Evolutionary conservation across 768 basidiomycete species (phyloP), one percentile per base, ranked within the genome.

Genomic region (Hypholoma fasciculare): DNA sequence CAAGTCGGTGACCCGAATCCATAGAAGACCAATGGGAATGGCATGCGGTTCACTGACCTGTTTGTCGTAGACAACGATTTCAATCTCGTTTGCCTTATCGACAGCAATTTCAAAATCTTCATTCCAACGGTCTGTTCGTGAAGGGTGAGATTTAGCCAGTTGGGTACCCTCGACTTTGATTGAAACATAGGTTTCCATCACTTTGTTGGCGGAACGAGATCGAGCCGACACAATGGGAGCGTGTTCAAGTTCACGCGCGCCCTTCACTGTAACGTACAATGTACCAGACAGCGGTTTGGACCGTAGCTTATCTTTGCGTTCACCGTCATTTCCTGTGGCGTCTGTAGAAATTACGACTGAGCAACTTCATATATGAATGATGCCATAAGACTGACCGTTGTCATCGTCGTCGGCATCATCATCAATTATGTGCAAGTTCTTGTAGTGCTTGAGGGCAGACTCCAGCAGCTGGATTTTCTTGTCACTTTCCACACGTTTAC

Each of bases 11-110:
- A 98, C 90, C 65, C 90, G 85, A 61, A 99, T 83, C 97, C 97
- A 99, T 23, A 98, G 78, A 65, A 98, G 81, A 27, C 96, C 97
- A 60, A 98, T 95, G 36, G 95, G 96, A 13, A 91, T 83, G 1
- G 93, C 88, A 63, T 94, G 84, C 13, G 78, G 76, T 60, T 94
- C 92, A 56, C 87, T 88, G 17, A 85, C 83, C 66, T 92, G 91
- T 65, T 94, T 94, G 74, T 99, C 97, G 66, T 94, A 95, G 34
- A 99, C 85, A 30, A 94, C 92, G 52, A 99, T 88, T 75, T 98
- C 97, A 49, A 98, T 91, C 79, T 99, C 97, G 70, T 96, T 98
- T 13, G 96, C 96, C 74, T 98, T 98, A 78, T 98, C 96, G 40
- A 98, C 92, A 0, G 88, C 81, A 58, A 99, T 93, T 72, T 96